Evolutionary conservation across 495 filamentous ascomycete genomes (phyloP), one percentile per base, ranked within the genome.

Genomic region (Neurospora sp.): DNA sequence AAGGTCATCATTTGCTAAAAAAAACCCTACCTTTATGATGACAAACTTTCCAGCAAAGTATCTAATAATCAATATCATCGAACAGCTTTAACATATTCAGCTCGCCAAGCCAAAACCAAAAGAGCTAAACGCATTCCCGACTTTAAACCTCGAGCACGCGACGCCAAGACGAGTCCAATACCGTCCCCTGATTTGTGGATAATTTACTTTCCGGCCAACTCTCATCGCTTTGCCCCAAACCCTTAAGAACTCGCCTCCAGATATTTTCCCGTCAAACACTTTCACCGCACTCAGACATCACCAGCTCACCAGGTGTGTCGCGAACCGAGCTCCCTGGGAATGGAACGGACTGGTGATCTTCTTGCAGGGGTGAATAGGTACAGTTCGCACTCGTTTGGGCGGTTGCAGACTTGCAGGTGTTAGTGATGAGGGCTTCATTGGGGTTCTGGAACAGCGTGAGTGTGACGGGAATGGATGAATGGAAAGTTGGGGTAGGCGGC

Each of bases 151-250:
- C 48, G 22, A 27, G 22, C 48, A 22, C 9, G 4, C 48, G 10
- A 5, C 10, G 22, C 14, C 53, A 61, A 61, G 27, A 9, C 6
- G 7, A 16, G 12, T 12, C 27, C 12, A 61, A 31, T 35, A 61
- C 22, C 5, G 20, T 12, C 31, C 16, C 16, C 69, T 71, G 69
- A 75, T 75, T 75, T 59, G 74, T 71, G 74, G 74, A 73, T 59
- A 73, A 75, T 71, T 71, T 9, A 59, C 42, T 31, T 70, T 40
- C 74, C 72, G 71, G 14, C 39, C 22, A 18, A n/a, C 31, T 31
- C n/a, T 18, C 20, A 4, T 68, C 48, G 48, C 48, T 59, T 59
- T 14, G 10, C 18, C n/a, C 42, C 42, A 20, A 65, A 27, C 53
- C 53, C 53, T n/a, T n/a, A n/a, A n/a, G n/a, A n/a, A n/a, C n/a